A percentile compares a stretch with the other conserved stretches of the same genome.
phyloP scores from a whole-genome alignment of 495 filamentous ascomycete species.

The Acidomyces sp. region DNA sequence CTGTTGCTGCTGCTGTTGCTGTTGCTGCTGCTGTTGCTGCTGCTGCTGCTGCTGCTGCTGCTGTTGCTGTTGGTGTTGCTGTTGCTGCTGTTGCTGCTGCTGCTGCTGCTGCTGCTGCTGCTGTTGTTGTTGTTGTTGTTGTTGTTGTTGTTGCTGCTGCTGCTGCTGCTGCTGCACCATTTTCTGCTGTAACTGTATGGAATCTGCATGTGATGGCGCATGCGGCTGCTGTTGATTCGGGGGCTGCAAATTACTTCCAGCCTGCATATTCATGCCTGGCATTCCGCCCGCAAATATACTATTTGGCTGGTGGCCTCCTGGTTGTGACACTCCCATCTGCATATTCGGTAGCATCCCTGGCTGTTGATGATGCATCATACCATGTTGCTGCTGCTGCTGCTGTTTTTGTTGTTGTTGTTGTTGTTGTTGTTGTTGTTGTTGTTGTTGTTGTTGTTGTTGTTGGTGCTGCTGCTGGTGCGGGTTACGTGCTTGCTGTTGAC shows the following conservation, averaged over 20 bases:
- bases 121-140: constrained; percentile 37
- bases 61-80: constrained; percentile 30
- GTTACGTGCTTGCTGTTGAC: too few species aligned
- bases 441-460: too few species aligned
- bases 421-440: too few species aligned
- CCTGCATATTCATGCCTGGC: background rate
- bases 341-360: constrained; percentile 5
- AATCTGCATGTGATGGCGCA: constrained; percentile 12
- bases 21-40: too few species aligned
- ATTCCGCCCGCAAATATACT: background rate
- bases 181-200: constrained; percentile 11
- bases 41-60: constrained; percentile 44
- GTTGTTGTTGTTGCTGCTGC: constrained; percentile 40
- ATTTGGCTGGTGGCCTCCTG: background rate
- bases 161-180: constrained; percentile 15
- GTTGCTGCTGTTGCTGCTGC: constrained; percentile 8
- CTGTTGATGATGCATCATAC: background rate
- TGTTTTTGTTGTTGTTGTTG: background rate
- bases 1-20: background rate
- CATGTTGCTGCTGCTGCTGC: background rate
- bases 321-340: background rate
- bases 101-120: constrained; percentile 31
- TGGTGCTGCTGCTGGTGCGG: too few species aligned
- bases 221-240: constrained; percentile 11
- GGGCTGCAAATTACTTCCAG: constrained; percentile 12